Evolutionary conservation across 2,329 filamentous ascomycete species (phyloP).

Genomic region (Monilinia laxa): DNA sequence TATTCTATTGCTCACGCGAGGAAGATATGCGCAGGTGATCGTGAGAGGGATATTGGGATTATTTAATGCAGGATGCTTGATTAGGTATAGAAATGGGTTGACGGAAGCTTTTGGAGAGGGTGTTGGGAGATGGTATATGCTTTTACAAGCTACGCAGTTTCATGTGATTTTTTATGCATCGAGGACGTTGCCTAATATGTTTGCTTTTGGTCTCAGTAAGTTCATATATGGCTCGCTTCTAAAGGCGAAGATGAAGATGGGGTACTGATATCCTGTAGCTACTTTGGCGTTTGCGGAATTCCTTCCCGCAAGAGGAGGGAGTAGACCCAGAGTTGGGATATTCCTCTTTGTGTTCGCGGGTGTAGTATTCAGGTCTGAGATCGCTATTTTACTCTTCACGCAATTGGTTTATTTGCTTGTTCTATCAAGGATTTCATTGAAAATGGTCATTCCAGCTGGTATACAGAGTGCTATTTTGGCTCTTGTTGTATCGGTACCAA

Average conservation of each 20-base stretch:
- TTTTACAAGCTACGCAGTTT: conserved; percentile 82
- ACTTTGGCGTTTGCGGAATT: conserved; percentile 57
- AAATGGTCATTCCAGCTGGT: conserved; percentile 65
- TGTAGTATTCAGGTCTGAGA: conserved; percentile 83
- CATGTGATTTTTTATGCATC: conserved; percentile 92
- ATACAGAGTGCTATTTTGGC: conserved; percentile 63
- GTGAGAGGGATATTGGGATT: conserved; percentile 77
- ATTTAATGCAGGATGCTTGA: conserved; percentile 68
- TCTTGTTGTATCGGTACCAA: conserved; percentile 65
- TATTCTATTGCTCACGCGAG: conserved; percentile 56
- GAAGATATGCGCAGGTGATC: conserved; percentile 57
- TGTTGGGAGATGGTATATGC: conserved; percentile 74
- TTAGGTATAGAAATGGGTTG: conserved; percentile 64
- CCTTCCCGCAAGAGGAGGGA: conserved; percentile 46
- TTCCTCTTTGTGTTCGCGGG: conserved; percentile 76
- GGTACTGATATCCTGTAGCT: conserved; percentile 47
- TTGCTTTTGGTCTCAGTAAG: conserved; percentile 83
- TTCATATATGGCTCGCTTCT: conserved; percentile 29
- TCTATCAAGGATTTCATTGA: conserved; percentile 51
- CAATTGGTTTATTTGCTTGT: conserved; percentile 65
- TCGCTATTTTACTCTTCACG: conserved; percentile 75
- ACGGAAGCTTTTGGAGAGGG: conserved; percentile 64
- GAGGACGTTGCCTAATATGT: conserved; percentile 91
- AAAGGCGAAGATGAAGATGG: not conserved
- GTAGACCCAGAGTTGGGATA: conserved; percentile 51